Evolutionary conservation across 2,329 filamentous ascomycete genomes (phyloP).

Genomic region (Curvularia spicifera): DNA sequence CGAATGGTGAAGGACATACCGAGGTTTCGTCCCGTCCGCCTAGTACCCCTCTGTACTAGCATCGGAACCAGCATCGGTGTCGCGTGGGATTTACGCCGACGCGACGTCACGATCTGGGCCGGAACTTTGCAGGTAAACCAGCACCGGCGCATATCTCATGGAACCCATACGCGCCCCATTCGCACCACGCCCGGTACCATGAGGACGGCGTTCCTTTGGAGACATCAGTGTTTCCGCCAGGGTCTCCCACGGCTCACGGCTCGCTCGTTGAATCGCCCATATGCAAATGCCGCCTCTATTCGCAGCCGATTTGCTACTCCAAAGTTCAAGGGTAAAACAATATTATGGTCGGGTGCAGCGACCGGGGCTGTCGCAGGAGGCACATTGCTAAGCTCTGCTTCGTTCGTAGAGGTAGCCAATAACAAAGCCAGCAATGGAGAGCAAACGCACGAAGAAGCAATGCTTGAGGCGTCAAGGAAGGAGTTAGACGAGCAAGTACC

Average conservation of each 20-base stretch:
- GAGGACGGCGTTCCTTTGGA: conserved; percentile 57
- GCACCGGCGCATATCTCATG: conserved; percentile 28
- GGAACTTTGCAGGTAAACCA: conserved; percentile 1
- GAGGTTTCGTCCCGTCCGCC: conserved; percentile 8
- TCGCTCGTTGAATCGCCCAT: conserved; percentile 33
- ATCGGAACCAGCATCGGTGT: conserved; percentile 19
- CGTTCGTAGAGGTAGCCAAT: conserved; percentile 65
- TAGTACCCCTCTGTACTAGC: not conserved
- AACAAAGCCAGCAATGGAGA: conserved; percentile 54
- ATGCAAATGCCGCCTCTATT: conserved; percentile 35
- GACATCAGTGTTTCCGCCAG: conserved; percentile 59
- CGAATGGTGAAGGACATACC: not conserved
- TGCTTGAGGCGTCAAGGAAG: conserved; percentile 80
- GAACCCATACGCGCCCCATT: conserved; percentile 29
- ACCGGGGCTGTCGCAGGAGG: conserved; percentile 33
- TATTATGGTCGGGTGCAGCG: conserved; percentile 44
- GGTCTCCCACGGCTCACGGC: conserved; percentile 33
- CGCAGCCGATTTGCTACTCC: conserved; percentile 46
- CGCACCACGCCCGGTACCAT: conserved; percentile 49
- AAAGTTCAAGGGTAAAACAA: conserved; percentile 40
- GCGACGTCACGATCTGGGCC: conserved; percentile 31
- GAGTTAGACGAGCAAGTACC: conserved; percentile 76
- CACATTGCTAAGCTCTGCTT: conserved; percentile 59
- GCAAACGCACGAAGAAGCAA: conserved; percentile 80
- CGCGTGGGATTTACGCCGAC: conserved; percentile 27